Percentiles rank a stretch among this genome's conserved stretches.
These are phyloP conservation scores for Cyberlindnera sargentensis DNA, from an alignment of 805 yeast species.

Conservation along the genomic window DNA sequence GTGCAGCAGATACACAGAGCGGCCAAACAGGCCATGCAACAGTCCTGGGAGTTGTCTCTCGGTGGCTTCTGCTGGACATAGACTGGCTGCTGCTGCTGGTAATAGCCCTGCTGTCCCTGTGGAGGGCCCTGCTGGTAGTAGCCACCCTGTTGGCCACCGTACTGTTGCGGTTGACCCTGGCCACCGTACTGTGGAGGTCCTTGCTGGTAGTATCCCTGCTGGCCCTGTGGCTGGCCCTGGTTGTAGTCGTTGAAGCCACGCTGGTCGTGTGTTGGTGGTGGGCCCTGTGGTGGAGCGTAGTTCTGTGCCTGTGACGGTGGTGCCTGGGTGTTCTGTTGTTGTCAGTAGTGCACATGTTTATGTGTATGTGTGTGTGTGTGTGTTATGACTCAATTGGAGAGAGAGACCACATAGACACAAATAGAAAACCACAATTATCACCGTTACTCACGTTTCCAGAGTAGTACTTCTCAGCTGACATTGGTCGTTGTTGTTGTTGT, in stretches of 20 bases:
- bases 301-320: conserved; percentile 2
- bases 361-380: too few relatives aligned
- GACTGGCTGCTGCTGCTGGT: conserved; percentile 44
- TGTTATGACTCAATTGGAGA: too few relatives aligned
- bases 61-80: conserved; percentile 47
- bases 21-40: conserved; percentile 47
- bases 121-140: conserved; percentile 32
- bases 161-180: conserved; percentile 14
- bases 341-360: too few relatives aligned
- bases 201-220: conserved; percentile 19
- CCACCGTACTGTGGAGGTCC: conserved; percentile 5
- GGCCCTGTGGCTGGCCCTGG: conserved; percentile 15
- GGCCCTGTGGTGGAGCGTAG: conserved; percentile 15
- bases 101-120: conserved; percentile 31
- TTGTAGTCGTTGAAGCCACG: conserved; percentile 7
- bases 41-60: conserved; percentile 31
- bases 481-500: conserved; percentile 1
- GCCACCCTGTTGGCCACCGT: conserved; percentile 17
- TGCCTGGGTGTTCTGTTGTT: conserved; percentile 4
- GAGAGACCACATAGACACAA: too few relatives aligned
- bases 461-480: conserved; percentile 25
- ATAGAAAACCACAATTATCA: too few relatives aligned
- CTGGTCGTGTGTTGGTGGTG: conserved; percentile 9
- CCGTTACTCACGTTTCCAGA: conserved; percentile 4
- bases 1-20: conserved; percentile 52